Evolutionary conservation across 2,329 filamentous ascomycete species (phyloP), one percentile per base, ranked within the genome.

Genomic region (Hypomyces perniciosus): DNA sequence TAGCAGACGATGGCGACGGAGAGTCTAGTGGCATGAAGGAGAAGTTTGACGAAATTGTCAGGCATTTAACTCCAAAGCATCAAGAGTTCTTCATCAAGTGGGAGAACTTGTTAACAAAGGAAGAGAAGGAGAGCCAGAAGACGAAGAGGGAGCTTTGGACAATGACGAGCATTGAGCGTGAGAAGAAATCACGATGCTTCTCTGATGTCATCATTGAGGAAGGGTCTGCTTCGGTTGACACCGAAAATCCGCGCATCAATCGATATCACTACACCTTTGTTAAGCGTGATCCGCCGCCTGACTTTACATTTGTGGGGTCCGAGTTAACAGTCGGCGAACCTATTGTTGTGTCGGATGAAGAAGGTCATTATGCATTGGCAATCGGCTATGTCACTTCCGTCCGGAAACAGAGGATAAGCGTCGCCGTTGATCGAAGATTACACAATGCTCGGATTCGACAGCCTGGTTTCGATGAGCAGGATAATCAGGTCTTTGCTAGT

Each of bases 321-420:
- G 90, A 97, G 61, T 80, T 99, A 30, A 82, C 77, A 2, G 77
- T 88, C 28, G 92, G 92, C 39, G 93, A 99, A 62, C 92, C 93
- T 0, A 85, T 97, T 45, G 93, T 99, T n/a, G 80, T 99, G 4
- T 97, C 93, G 0, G 93, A 96, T 60, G 93, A 99, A 66, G 78
- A 88, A 54, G 93, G 93, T 0, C 93, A 99, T 65, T 99, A 95
- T 72, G 92, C 92, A 1, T 78, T 99, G 37, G 91, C 92, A 0
- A 90, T 96, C 58, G 93, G 93, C 2, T 99, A 88, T 61, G 88
- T 96, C 7, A 87, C 86, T 0, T 81, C 87, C 35, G 83, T 95
- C 30, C 81, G 80, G 52, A 87, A 84, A 62, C 79, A 82, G 39
- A 79, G 83, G 54, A 90, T 99, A 57, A 89, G 84, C 10, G 90